Evolutionary conservation across 1,284 basidiomycete species (phyloP).

Genomic region (Puccinia triticina): DNA sequence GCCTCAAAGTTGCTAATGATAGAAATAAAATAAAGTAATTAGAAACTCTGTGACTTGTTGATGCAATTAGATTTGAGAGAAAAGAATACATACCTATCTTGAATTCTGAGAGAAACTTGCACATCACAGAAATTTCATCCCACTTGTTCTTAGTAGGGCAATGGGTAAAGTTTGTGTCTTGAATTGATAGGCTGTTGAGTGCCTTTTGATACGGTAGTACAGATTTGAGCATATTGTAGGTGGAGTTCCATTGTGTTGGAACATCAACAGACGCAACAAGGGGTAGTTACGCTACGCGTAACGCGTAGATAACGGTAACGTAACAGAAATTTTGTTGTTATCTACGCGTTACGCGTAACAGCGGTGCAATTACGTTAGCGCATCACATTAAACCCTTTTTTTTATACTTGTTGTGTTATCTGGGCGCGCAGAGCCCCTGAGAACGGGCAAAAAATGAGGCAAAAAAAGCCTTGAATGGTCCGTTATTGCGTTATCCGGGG

Average conservation of each 20-base stretch:
- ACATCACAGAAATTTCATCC: background rate
- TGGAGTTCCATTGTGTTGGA: too few species aligned
- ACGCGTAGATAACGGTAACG: too few species aligned
- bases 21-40: background rate
- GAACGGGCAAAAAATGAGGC: background rate
- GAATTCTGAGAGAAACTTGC: background rate
- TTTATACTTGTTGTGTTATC: too few species aligned
- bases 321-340: too few species aligned
- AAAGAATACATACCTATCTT: background rate
- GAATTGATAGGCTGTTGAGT: background rate
- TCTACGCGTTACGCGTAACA: too few species aligned
- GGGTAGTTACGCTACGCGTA: too few species aligned
- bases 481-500: background rate
- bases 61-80: too few species aligned
- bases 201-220: background rate
- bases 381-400: too few species aligned
- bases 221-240: background rate
- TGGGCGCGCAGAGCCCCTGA: background rate
- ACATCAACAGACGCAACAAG: too few species aligned
- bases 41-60: background rate
- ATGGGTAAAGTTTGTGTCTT: background rate
- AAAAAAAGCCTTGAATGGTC: background rate
- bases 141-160: background rate
- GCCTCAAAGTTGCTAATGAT: background rate
- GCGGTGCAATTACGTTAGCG: too few species aligned